phyloP scores from a whole-genome alignment of 345 rosid genomes.

The Dimocarpus longan region DNA sequence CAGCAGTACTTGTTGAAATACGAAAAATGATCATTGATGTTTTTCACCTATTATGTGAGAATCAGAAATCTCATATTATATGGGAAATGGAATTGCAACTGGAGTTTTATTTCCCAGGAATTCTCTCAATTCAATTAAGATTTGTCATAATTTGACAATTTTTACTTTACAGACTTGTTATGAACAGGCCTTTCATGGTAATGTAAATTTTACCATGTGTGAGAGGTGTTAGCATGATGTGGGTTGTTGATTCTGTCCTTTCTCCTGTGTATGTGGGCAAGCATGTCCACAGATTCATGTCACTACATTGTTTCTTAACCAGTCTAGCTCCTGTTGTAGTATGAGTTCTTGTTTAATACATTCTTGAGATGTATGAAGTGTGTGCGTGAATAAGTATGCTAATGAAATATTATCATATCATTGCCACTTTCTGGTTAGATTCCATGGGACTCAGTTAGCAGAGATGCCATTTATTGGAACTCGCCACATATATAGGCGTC shows the following conservation, averaged over 20 bases:
- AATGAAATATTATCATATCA: conserved; percentile 11
- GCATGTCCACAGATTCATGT: neutral
- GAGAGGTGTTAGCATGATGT: neutral
- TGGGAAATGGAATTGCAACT: neutral
- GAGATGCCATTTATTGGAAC: conserved; percentile 98
- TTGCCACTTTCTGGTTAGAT: conserved; percentile 39
- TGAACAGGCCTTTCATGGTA: neutral
- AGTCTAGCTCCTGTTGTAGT: neutral
- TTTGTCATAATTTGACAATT: neutral
- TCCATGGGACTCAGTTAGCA: conserved; percentile 75
- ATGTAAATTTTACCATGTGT: neutral
- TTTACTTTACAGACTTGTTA: neutral
- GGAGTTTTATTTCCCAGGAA: neutral
- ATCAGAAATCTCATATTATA: neutral
- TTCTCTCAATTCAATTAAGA: neutral
- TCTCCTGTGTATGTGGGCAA: neutral
- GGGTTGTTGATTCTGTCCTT: neutral
- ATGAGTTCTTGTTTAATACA: neutral
- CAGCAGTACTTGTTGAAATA: neutral
- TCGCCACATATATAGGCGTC: conserved; percentile 78
- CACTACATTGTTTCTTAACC: neutral
- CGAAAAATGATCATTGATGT: neutral
- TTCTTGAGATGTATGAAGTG: neutral
- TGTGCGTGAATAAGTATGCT: conserved; percentile 1
- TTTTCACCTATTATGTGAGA: neutral